Evolutionary conservation across 495 filamentous ascomycete genomes (phyloP), one percentile per base, ranked within the genome.

Genomic region (Penicillium mononematosum): DNA sequence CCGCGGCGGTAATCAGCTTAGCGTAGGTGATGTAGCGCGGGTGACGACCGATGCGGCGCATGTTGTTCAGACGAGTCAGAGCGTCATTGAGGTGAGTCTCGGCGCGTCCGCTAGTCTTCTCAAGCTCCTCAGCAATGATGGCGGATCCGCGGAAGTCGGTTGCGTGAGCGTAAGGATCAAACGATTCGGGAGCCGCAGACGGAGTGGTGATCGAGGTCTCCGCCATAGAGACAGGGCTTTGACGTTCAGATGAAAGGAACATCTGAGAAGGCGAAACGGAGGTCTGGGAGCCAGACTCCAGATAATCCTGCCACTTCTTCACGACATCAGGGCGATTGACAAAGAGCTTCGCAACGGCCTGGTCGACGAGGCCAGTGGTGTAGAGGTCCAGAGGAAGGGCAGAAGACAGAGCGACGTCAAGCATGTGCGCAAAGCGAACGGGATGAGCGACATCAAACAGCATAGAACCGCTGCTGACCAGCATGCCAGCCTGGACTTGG

Each of bases 21-120:
- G 91, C 90, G 64, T 98, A 96, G 25, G 92, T 96, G 71, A 95
- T 91, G 74, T 96, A 96, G 59, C 93, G 85, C 44, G 95, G 92
- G 69, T 96, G 90, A 64, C 90, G 87, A 57, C 93, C 92, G 70
- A 87, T 83, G 45, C 92, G 90, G 62, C 94, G 92, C 78, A 96
- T 95, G 75, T 96, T 96, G 53, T 86, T 86, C 70, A 98, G 90
- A 63, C 89, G 86, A 25, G 76, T 80, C 60, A 96, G 77, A 47
- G 91, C 88, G 59, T 96, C 92, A 57, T 87, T 87, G 45, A 96
- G 83, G 58, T 86, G 87, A 24, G 84, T 80, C 36, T 81, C 84
- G 58, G 84, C 83, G 16, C 78, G 76, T 44, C 88, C 86, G 55
- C 83, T 81, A 61, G 85, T 83, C 56, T 78, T 82, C 69, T 97